Evolutionary conservation across 2,329 filamentous ascomycete genomes (phyloP), one percentile per base, ranked within the genome.

Genomic region (Fusarium solani-melongenae): DNA sequence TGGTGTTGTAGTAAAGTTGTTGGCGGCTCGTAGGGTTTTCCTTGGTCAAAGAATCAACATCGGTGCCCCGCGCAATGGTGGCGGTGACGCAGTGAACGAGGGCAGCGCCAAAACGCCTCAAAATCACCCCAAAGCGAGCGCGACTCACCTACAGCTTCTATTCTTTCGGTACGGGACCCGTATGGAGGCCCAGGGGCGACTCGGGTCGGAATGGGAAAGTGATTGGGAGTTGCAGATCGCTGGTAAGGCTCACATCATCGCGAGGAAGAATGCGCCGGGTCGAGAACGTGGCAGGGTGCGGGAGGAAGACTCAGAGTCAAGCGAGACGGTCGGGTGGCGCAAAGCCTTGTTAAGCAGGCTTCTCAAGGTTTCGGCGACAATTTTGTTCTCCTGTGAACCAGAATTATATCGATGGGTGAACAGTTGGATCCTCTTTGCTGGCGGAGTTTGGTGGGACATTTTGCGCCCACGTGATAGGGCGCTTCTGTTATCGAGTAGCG

Each of bases 391-490:
- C 74, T 62, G 72, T 78, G 72, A 78, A 62, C 75, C 58, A 72
- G 77, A 79, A 77, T 78, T 78, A 72, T 73, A 73, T 73, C 68
- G 58, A 77, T 67, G 66, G 71, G 65, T 74, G 70, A 77, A 68
- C 64, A 75, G 68, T 59, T 70, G 61, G 75, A 63, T 67, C 77
- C 75, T 78, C 67, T 75, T 69, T 67, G 69, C 65, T 62, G 70
- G 75, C 77, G 73, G 67, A 78, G 71, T 79, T 80, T 82, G 78
- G 82, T 83, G 82, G 82, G 82, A 83, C 79, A 81, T 76, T 80
- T 79, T 82, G 79, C 79, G 77, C 79, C 81, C 82, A 84, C 82
- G 82, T 84, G 82, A 84, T 83, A 81, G 46, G 80, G 79, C 68
- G 73, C 70, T 57, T 67, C 64, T 39, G 53, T 62, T 78, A 81